Evolutionary conservation across 768 basidiomycete genomes (phyloP), one percentile per base, ranked within the genome.

Genomic region (Suillus weaverae): DNA sequence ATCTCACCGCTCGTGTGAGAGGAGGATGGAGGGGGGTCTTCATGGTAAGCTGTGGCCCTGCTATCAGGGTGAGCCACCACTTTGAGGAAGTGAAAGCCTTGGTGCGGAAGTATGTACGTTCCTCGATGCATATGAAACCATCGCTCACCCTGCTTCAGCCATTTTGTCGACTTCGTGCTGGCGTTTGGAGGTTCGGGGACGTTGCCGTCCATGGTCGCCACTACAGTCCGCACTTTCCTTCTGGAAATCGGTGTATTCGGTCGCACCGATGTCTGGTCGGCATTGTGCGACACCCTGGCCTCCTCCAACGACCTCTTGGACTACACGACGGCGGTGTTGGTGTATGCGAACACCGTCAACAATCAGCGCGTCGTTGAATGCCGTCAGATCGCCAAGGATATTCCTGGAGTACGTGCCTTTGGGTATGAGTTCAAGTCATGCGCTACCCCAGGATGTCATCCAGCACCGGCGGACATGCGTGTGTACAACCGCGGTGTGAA

Each of bases 121-220:
- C 2, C 18, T 41, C 10, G 1, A 41, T 14, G 2, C 41, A n/a
- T n/a, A 3, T 16, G 4, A 10, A 41, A 2, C 41, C 4, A 13
- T 41, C 33, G 4, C 41, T 41, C 4, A 41, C 41, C 14, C 18
- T 16, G 4, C 4, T 41, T 4, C 41, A 62, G 62, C n/a, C n/a
- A 43, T 54, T 2, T 32, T 7, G 36, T 62, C 5, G 53, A 62
- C 20, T 22, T 62, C 32, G 53, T 62, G 3, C 1, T 62, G 2
- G 51, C 48, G 5, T 62, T 62, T 13, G 38, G 51, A 35, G 62
- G 62, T 2, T 38, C 53, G 20, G 53, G 51, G 1, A 62, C 62
- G 3, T 30, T 62, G 18, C 38, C 53, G 1, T 38, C n/a, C 5
- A 50, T 54, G 30, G 38, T 62, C 1, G 1, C 13, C 11, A 10